Percentiles rank a stretch among this genome's conserved stretches.
These are phyloP conservation scores for Kernera saxatilis DNA, from an alignment of 345 rosid species.

Conservation along the genomic window DNA sequence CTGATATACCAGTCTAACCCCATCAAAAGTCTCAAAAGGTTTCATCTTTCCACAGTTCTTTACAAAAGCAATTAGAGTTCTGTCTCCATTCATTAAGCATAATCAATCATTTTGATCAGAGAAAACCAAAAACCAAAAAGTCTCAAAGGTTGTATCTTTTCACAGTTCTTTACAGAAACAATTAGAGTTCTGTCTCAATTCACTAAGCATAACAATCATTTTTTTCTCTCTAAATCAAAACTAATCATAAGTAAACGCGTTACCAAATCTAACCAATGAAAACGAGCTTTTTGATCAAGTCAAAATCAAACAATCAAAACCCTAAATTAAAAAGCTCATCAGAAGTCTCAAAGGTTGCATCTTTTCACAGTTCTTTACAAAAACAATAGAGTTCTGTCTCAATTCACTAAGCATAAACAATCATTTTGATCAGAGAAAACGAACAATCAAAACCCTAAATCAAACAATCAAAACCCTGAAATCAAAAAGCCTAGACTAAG, in stretches of 20 bases:
- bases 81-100: not conserved
- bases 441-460: not conserved
- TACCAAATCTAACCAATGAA: no score
- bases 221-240: no score
- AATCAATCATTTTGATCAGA: not conserved
- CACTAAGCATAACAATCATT: not conserved
- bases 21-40: not conserved
- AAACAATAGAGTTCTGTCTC: not conserved
- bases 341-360: not conserved
- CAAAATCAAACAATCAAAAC: no score
- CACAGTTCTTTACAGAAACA: not conserved
- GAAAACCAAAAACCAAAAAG: not conserved
- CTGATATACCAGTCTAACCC: no score
- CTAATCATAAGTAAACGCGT: no score
- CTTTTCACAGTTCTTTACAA: not conserved
- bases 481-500: not conserved
- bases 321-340: not conserved
- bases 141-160: no score
- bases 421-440: not conserved
- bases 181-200: not conserved
- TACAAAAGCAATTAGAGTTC: not conserved
- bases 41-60: no score
- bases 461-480: not conserved
- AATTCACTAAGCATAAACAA: not conserved
- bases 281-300: no score